Evolutionary conservation across 257 asterid genomes (phyloP).

Genomic region (Voacanga thouarsii): DNA sequence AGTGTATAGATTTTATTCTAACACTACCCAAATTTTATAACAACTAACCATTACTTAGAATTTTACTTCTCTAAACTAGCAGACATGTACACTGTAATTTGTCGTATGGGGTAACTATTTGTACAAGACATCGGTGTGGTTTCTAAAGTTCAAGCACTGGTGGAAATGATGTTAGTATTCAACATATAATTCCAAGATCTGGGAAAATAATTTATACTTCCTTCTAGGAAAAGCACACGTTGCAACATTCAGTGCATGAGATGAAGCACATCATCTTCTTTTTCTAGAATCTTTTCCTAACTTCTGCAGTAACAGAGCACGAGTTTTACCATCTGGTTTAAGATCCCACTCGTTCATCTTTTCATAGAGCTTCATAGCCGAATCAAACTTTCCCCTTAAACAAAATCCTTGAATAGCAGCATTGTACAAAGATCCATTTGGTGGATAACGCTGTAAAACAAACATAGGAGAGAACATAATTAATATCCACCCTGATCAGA

Average conservation of each 20-base stretch:
- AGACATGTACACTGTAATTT: not conserved
- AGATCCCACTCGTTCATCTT: constrained; percentile 72
- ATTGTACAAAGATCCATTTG: constrained; percentile 76
- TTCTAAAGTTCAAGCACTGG: not conserved
- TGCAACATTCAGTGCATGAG: not conserved
- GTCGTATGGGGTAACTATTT: not conserved
- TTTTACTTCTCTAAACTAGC: not conserved
- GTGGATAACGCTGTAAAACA: constrained; percentile 47
- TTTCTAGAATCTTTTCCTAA: constrained; percentile 37
- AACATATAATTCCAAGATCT: not conserved
- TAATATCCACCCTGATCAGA: not conserved
- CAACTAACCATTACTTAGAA: not conserved
- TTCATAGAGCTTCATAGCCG: constrained; percentile 61
- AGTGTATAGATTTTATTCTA: no score
- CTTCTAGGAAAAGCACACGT: not conserved
- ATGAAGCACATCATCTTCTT: constrained; percentile 4
- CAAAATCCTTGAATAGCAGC: constrained; percentile 92
- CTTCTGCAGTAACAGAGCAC: constrained; percentile 87
- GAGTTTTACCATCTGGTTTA: constrained; percentile 80
- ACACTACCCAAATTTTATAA: no score
- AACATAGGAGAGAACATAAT: not conserved
- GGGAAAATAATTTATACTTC: not conserved
- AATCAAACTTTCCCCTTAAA: constrained; percentile 49
- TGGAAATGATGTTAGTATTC: not conserved
- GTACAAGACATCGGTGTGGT: no score